A percentile compares a stretch with the other conserved stretches of the same genome.
These are phyloP conservation scores for Pseudogymnoascus sp. DNA, from an alignment of 2,329 filamentous ascomycete species.

Conservation along the genomic window DNA sequence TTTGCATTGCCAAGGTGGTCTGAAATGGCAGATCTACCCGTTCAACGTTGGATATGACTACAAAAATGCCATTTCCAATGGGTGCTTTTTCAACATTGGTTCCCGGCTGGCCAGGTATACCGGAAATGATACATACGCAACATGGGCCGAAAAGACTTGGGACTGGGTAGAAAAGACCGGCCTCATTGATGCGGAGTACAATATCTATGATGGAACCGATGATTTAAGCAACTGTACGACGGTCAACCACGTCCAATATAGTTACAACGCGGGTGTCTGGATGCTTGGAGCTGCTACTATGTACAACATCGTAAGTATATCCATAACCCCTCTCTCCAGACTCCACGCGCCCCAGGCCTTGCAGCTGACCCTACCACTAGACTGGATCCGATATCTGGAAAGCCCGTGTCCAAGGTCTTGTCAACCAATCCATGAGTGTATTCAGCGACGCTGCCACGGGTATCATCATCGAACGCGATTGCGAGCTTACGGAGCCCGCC, in stretches of 20 bases:
- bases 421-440: slow-evolving; percentile 28
- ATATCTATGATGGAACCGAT: slow-evolving; percentile 51
- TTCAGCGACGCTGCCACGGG: slow-evolving; percentile 38
- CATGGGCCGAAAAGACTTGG: slow-evolving; percentile 67
- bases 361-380: slow-evolving; percentile 22
- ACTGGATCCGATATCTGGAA: slow-evolving; percentile 33
- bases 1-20: slow-evolving; percentile 59
- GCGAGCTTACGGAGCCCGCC: slow-evolving; percentile 41
- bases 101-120: slow-evolving; percentile 72
- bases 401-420: slow-evolving; percentile 28
- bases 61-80: slow-evolving; percentile 63
- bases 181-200: slow-evolving; percentile 50
- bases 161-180: slow-evolving; percentile 52
- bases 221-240: slow-evolving; percentile 40
- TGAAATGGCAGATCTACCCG: slow-evolving; percentile 80
- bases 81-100: slow-evolving; percentile 62
- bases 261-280: slow-evolving; percentile 62
- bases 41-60: slow-evolving; percentile 59
- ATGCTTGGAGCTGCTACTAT: slow-evolving; percentile 44
- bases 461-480: slow-evolving; percentile 54
- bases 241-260: slow-evolving; percentile 56
- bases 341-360: slow-evolving; percentile 31
- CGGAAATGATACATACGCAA: slow-evolving; percentile 66
- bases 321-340: slow-evolving; percentile 52
- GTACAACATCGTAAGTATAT: slow-evolving; percentile 39